A percentile compares a stretch with the other conserved stretches of the same genome.
Evolutionary conservation across 2,329 filamentous ascomycete genomes (phyloP).

Genomic region (Exserohilum rostratum): DNA sequence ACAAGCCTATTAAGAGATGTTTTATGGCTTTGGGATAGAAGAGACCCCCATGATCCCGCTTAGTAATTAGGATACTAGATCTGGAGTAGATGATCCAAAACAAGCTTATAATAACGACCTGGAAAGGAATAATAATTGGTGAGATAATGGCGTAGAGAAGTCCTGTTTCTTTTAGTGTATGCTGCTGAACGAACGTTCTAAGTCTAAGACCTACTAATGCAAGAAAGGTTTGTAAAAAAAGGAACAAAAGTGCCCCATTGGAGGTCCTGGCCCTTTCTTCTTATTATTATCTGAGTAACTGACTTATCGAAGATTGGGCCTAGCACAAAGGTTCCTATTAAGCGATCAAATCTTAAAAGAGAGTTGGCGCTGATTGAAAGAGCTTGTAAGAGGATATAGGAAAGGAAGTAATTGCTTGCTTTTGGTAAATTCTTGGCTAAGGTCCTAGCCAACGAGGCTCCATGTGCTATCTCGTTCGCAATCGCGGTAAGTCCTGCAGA

Average conservation of each 20-base stretch:
- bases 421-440: constrained; percentile 25
- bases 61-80: constrained; percentile 1
- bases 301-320: constrained; percentile 12
- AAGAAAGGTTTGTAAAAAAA: constrained; percentile 22
- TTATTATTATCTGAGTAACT: constrained; percentile 11
- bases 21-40: constrained; percentile 21
- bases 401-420: constrained; percentile 26
- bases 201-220: constrained; percentile 13
- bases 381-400: constrained; percentile 18
- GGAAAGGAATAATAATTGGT: constrained; percentile 16
- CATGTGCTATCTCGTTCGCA: constrained; percentile 3
- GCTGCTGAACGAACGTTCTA: neutral
- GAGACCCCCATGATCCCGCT: constrained; percentile 5
- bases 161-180: constrained; percentile 7
- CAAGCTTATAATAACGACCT: constrained; percentile 14
- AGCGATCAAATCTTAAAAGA: constrained; percentile 5
- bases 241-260: constrained; percentile 17
- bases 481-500: constrained; percentile 19
- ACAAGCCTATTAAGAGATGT: constrained; percentile 17
- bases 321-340: constrained; percentile 9
- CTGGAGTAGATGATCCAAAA: constrained; percentile 19
- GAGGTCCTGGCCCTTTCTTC: constrained; percentile 6
- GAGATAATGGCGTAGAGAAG: constrained; percentile 22
- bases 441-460: constrained; percentile 10
- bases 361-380: constrained; percentile 15